Evolutionary conservation across 2,329 filamentous ascomycete genomes (phyloP).

Genomic region (Trichophaea hybrida): DNA sequence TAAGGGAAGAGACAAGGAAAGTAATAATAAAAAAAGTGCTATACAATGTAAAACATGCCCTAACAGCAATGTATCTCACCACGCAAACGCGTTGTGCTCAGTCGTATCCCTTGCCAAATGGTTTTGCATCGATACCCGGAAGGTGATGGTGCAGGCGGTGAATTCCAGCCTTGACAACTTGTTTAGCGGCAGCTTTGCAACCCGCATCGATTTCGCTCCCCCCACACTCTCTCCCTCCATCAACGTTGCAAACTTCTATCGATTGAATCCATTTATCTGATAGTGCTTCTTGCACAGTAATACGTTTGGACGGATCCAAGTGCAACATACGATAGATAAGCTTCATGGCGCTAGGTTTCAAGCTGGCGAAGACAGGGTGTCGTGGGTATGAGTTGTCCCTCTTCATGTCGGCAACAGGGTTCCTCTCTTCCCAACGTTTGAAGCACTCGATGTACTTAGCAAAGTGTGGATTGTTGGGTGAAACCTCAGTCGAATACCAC

Average conservation of each 20-base stretch:
- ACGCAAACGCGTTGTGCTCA: background rate
- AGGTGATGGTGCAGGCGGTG: conserved; percentile 27
- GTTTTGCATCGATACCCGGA: conserved; percentile 21
- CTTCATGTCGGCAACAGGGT: conserved; percentile 34
- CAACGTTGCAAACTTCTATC: conserved; percentile 65
- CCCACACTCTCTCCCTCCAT: conserved; percentile 48
- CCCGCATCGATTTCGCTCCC: conserved; percentile 22
- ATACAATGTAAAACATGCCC: background rate
- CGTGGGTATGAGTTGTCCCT: conserved; percentile 48
- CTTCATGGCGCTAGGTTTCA: conserved; percentile 53
- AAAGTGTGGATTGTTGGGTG: conserved; percentile 33
- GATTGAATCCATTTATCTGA: conserved; percentile 53
- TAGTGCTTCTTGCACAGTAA: conserved; percentile 53
- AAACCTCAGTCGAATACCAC: conserved; percentile 38
- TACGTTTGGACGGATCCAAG: conserved; percentile 56
- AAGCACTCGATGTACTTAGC: conserved; percentile 37
- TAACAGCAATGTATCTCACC: background rate
- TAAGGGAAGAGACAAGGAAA: background rate
- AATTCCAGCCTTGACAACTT: conserved; percentile 25
- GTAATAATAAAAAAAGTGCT: background rate
- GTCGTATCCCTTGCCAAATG: conserved; percentile 19
- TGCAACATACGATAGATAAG: conserved; percentile 71
- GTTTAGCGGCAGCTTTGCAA: conserved; percentile 21
- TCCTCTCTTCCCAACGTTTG: conserved; percentile 20
- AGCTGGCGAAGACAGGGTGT: conserved; percentile 50